Conservation (phyloP, 1,139 yeast species). For the Kazachstania sp. region DNA sequence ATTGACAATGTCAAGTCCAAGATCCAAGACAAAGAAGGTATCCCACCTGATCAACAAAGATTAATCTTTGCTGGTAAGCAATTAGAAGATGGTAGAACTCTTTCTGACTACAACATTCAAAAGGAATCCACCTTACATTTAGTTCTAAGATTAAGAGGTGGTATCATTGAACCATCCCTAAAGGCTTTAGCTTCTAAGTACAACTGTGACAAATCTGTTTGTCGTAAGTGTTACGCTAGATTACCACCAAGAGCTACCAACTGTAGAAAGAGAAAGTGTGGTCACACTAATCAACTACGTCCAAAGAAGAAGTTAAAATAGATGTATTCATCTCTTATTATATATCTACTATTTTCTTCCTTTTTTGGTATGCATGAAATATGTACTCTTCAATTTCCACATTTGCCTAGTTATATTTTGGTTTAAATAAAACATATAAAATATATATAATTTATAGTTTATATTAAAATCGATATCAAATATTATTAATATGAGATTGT, state of each 20-base stretch:
- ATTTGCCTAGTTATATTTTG: background rate
- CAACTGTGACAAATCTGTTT: conserved; percentile 98
- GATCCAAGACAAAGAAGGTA: conserved; percentile 93
- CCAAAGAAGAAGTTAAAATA: conserved; percentile 99
- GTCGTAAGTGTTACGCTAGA: conserved; percentile 99
- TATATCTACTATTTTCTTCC: background rate
- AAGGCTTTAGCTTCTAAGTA: conserved; percentile 98
- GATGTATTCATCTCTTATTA: conserved; percentile 34
- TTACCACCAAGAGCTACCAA: conserved; percentile 99
- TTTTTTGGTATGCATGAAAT: background rate
- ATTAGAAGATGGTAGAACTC: conserved; percentile 88
- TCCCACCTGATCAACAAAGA: conserved; percentile 93
- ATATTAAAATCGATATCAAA: background rate
- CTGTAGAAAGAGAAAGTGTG: conserved; percentile 99
- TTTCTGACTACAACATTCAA: conserved; percentile 91
- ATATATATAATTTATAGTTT: background rate
- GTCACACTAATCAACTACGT: conserved; percentile 99
- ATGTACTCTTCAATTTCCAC: background rate
- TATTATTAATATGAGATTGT: background rate
- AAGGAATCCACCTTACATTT: conserved; percentile 86
- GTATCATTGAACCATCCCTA: conserved; percentile 98
- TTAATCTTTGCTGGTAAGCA: conserved; percentile 91
- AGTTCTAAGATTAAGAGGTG: conserved; percentile 89
- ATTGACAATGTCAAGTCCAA: conserved; percentile 89
- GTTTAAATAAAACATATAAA: conserved; percentile 1